Percentiles rank a stretch among this genome's conserved stretches.
Conservation (phyloP, 2,329 filamentous ascomycete species). For the Penicillium italicum region DNA sequence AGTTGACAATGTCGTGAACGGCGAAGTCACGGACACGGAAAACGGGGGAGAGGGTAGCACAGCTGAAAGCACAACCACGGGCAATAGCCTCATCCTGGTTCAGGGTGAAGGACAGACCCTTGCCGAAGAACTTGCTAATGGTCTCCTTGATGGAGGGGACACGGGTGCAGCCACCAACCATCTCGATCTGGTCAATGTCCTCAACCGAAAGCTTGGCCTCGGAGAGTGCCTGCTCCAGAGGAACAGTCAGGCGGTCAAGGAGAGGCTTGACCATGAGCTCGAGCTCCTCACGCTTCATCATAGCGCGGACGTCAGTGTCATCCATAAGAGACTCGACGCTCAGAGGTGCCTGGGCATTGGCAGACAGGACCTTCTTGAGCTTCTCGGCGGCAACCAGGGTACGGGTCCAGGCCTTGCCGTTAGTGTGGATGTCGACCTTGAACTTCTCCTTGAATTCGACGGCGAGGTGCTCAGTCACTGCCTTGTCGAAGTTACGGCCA, state of each 20-base stretch:
- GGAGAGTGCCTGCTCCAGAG: conserved; percentile 87
- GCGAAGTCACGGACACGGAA: conserved; percentile 99
- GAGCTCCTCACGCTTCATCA: conserved; percentile 91
- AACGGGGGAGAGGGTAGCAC: conserved; percentile 91
- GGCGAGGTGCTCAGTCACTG: conserved; percentile 88
- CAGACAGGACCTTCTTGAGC: conserved; percentile 96
- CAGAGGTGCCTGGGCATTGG: conserved; percentile 85
- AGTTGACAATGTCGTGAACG: conserved; percentile 95
- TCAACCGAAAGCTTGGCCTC: conserved; percentile 87
- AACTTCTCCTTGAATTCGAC: conserved; percentile 96
- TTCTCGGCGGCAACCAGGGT: conserved; percentile 89
- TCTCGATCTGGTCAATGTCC: conserved; percentile 89
- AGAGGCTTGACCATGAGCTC: conserved; percentile 87
- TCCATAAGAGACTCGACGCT: conserved; percentile 99
- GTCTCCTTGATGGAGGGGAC: conserved; percentile 87
- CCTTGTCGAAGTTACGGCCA: conserved; percentile 95
- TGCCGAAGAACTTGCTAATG: conserved; percentile 88
- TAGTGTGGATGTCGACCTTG: conserved; percentile 91
- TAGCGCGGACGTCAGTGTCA: conserved; percentile 82
- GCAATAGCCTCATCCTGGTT: conserved; percentile 98
- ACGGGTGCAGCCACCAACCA: conserved; percentile 92
- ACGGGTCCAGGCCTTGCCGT: conserved; percentile 84
- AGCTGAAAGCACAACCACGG: conserved; percentile 93
- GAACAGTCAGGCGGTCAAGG: conserved; percentile 65
- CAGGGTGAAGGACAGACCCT: conserved; percentile 87